A percentile compares a stretch with the other conserved stretches of the same genome.
Evolutionary conservation across 352 stramenopile species (phyloP).

Genomic region (Pythium utonaiense): DNA sequence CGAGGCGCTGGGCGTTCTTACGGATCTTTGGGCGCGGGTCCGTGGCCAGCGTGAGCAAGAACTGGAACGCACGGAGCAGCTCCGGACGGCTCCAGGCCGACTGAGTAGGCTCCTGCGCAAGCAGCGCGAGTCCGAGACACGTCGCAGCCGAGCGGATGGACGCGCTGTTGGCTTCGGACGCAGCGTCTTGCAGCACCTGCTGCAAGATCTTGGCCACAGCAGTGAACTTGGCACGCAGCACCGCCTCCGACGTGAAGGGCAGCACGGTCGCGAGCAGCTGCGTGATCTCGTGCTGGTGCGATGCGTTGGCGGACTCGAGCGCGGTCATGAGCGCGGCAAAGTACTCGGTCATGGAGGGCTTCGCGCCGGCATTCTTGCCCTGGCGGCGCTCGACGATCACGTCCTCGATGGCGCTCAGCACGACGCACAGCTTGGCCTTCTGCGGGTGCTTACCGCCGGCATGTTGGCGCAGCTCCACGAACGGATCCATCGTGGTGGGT

Average conservation of each 20-base stretch:
- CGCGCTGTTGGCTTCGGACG: slow-evolving; percentile 44
- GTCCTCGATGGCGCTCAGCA: slow-evolving; percentile 77
- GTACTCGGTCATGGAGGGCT: slow-evolving; percentile 76
- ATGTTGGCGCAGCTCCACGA: slow-evolving; percentile 77
- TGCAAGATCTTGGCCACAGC: slow-evolving; percentile 67
- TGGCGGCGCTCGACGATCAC: slow-evolving; percentile 77
- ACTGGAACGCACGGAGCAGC: slow-evolving; percentile 70
- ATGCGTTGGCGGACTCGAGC: slow-evolving; percentile 64
- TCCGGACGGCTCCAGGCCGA: slow-evolving; percentile 64
- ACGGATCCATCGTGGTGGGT: slow-evolving; percentile 70
- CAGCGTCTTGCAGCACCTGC: slow-evolving; percentile 63
- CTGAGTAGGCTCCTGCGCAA: slow-evolving; percentile 68
- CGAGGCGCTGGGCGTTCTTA: slow-evolving; percentile 73
- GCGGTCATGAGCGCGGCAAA: slow-evolving; percentile 87
- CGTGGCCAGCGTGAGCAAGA: slow-evolving; percentile 73
- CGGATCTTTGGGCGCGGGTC: slow-evolving; percentile 82
- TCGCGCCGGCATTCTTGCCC: neutral
- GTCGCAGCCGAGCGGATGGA: slow-evolving; percentile 61
- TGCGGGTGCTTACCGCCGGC: slow-evolving; percentile 70
- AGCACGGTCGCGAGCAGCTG: slow-evolving; percentile 76
- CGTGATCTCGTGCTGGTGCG: slow-evolving; percentile 75
- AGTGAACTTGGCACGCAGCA: slow-evolving; percentile 78
- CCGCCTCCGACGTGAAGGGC: slow-evolving; percentile 61
- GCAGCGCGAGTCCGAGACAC: slow-evolving; percentile 57
- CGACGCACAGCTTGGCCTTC: slow-evolving; percentile 83